Evolutionary conservation across 176 grass and related monocot genomes (phyloP).

Genomic region (Stipa capillata): DNA sequence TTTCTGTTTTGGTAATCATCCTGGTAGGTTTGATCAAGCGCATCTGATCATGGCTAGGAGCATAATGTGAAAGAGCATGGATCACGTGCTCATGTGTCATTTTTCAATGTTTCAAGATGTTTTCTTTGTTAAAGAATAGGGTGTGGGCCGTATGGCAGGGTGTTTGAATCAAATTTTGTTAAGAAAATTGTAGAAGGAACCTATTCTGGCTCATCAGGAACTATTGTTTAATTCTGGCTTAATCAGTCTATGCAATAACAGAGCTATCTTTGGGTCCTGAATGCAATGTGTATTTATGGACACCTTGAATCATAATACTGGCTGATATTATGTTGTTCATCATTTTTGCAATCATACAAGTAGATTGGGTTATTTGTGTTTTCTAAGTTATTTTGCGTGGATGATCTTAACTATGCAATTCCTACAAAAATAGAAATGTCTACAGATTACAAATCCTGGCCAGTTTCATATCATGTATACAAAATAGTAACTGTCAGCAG

Average conservation of each 20-base stretch:
- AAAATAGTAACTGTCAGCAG: too few relatives aligned
- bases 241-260: background rate
- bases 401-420: background rate
- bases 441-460: background rate
- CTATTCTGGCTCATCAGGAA: background rate
- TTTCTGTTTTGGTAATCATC: conserved; percentile 33
- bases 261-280: background rate
- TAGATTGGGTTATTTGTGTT: background rate
- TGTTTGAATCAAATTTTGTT: conserved; percentile 6
- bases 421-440: background rate
- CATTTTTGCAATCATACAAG: background rate
- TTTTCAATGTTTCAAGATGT: conserved; percentile 28
- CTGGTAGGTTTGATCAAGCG: conserved; percentile 66
- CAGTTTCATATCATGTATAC: too few relatives aligned
- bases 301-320: background rate
- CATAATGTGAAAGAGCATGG: conserved; percentile 22
- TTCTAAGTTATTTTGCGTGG: too few relatives aligned
- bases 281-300: background rate
- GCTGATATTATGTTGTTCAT: background rate
- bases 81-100: background rate
- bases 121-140: background rate
- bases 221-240: conserved; percentile 1
- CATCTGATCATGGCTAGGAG: conserved; percentile 66
- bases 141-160: background rate
- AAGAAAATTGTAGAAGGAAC: background rate